Evolutionary conservation across 1,284 basidiomycete genomes (phyloP), one percentile per base, ranked within the genome.

Genomic region (Mycena sp.): DNA sequence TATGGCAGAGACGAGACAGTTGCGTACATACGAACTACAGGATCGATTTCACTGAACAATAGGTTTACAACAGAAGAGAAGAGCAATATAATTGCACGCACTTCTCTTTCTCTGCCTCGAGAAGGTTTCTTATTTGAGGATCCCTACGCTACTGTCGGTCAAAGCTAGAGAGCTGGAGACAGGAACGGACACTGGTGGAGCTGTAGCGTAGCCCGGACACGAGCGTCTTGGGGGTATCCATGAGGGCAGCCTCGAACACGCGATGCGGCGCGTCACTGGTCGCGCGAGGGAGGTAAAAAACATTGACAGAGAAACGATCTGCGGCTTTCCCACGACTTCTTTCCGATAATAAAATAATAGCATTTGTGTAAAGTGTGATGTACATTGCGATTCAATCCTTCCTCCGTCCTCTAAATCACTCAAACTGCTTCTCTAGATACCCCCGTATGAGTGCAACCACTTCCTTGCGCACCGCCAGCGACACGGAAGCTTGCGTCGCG

Each of bases 341-440:
- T 35, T 14, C 40, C 6, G 40, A 41, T 14, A 25, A 37, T 9
- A n/a, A n/a, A 45, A 44, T 43, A 54, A 54, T 21, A 40, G 21
- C 21, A n/a, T 7, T 43, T 43, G 40, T 17, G 17, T 43, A 43
- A 9, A 17, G 9, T 10, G 7, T 43, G 10, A 9, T 43, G 40
- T 62, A 57, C 53, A 62, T 57, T 62, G 50, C 30, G 21, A 35
- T 57, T 7, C 32, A 35, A 14, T 35, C 32, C 32, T 35, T 53
- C 50, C 52, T 65, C 45, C 55, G 32, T 53, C 49, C 35, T 65
- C 51, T 55, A 49, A 19, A 46, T 59, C 66, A 77, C 48, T 72
- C 72, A 54, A 79, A 72, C 60, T 79, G 76, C 68, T 75, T 76
- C 57, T 79, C 78, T 32, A 79, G 30, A 60, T 73, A 73, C 35